Conservation (phyloP, 164 flowering plant species). For the Piper longum region DNA sequence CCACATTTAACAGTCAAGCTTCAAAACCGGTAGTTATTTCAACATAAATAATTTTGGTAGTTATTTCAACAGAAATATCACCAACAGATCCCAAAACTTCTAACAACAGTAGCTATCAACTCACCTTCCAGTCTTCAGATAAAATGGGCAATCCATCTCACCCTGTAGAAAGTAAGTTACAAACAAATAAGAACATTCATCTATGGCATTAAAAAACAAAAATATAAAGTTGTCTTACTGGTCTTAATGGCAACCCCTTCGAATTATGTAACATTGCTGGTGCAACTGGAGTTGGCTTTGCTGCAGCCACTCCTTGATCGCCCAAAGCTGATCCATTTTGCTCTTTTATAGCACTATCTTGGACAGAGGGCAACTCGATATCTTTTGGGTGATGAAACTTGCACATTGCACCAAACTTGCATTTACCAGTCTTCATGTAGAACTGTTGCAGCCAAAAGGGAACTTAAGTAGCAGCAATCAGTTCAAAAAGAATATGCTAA, state of each 20-base stretch:
- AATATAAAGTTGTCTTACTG: constrained; percentile 25
- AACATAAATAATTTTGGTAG: background rate
- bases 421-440: constrained; percentile 85
- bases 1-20: background rate
- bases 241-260: constrained; percentile 88
- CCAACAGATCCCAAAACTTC: background rate
- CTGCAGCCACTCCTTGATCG: constrained; percentile 11
- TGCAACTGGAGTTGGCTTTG: constrained; percentile 20
- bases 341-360: constrained; percentile 21
- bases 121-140: constrained; percentile 94
- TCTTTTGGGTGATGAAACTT: constrained; percentile 93
- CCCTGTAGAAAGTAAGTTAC: constrained; percentile 33
- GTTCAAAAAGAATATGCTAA: background rate
- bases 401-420: constrained; percentile 79
- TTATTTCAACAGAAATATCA: background rate
- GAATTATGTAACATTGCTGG: constrained; percentile 61
- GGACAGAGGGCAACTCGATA: constrained; percentile 26
- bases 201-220: too few species aligned
- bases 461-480: background rate
- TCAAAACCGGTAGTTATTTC: background rate
- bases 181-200: background rate
- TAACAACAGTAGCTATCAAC: background rate
- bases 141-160: constrained; percentile 91
- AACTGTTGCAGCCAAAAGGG: constrained; percentile 28
- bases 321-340: constrained; percentile 16